phyloP scores from a whole-genome alignment of 2,329 filamentous ascomycete genomes.

The Scedosporium aurantiacum region DNA sequence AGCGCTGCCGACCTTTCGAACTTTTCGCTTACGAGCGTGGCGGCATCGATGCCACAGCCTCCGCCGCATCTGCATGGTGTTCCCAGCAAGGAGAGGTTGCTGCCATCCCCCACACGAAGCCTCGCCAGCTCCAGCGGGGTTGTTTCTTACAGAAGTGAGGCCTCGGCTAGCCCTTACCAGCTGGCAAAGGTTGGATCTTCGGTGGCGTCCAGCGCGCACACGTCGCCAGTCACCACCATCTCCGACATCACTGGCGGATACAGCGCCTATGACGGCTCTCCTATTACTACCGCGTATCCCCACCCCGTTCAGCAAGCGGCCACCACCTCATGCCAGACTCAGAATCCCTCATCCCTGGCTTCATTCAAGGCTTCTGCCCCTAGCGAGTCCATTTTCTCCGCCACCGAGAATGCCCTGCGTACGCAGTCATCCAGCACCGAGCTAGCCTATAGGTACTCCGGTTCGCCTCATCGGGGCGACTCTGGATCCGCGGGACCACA shows the following conservation, averaged over 20 bases:
- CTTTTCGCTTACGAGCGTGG: conserved; percentile 30
- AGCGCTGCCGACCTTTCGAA: conserved; percentile 20
- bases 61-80: conserved; percentile 19
- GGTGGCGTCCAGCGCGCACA: conserved; percentile 2
- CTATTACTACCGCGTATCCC: neutral
- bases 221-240: conserved; percentile 7
- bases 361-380: conserved; percentile 3
- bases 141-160: neutral
- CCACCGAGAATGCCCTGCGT: conserved; percentile 9
- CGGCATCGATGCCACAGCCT: conserved; percentile 21
- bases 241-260: neutral
- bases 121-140: neutral
- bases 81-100: conserved; percentile 15
- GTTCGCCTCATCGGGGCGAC: neutral
- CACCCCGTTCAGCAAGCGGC: conserved; percentile 2
- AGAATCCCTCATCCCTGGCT: conserved; percentile 5
- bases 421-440: conserved; percentile 9
- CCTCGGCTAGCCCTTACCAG: neutral
- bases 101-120: conserved; percentile 10
- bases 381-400: conserved; percentile 10
- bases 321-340: too few species aligned
- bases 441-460: conserved; percentile 11
- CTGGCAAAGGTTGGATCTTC: neutral
- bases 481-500: neutral
- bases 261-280: neutral